phyloP scores from a whole-genome alignment of 768 basidiomycete genomes.

The Lactarius quietus region DNA sequence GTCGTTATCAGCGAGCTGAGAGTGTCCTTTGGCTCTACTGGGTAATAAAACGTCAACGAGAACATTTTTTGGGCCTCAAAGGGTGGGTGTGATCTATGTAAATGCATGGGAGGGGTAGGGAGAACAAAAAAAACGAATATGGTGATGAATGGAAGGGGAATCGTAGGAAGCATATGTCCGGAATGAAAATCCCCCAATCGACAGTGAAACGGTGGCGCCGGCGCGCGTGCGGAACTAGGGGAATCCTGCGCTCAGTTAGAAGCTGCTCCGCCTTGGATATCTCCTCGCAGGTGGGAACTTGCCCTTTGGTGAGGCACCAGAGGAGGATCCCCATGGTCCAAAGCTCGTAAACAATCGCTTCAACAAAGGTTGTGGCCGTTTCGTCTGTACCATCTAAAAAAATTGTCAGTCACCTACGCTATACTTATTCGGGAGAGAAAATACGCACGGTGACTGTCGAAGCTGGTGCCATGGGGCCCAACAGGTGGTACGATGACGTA shows the following conservation, averaged over 20 bases:
- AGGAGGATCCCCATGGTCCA: conserved; percentile 17
- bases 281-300: conserved; percentile 13
- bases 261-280: conserved; percentile 16
- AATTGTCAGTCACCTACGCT: neutral
- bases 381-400: conserved; percentile 10
- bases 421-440: neutral
- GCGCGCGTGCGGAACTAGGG: neutral
- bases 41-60: conserved; percentile 2
- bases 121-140: neutral
- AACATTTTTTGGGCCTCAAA: conserved; percentile 5
- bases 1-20: neutral
- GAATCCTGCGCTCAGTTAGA: neutral
- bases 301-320: conserved; percentile 14
- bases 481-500: conserved; percentile 21
- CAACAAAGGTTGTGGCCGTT: conserved; percentile 21
- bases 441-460: conserved; percentile 19
- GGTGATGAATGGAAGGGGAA: conserved; percentile 6
- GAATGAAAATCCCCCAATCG: neutral
- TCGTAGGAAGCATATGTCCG: neutral
- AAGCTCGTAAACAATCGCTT: conserved; percentile 24
- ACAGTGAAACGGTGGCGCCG: neutral
- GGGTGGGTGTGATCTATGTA: conserved; percentile 1
- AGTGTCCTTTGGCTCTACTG: conserved; percentile 2
- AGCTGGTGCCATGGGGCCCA: neutral
- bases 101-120: neutral